Percentiles rank a stretch among this genome's conserved stretches.
Evolutionary conservation across 352 stramenopile species (phyloP).

Genomic region (Globisporangium heterothallicum): DNA sequence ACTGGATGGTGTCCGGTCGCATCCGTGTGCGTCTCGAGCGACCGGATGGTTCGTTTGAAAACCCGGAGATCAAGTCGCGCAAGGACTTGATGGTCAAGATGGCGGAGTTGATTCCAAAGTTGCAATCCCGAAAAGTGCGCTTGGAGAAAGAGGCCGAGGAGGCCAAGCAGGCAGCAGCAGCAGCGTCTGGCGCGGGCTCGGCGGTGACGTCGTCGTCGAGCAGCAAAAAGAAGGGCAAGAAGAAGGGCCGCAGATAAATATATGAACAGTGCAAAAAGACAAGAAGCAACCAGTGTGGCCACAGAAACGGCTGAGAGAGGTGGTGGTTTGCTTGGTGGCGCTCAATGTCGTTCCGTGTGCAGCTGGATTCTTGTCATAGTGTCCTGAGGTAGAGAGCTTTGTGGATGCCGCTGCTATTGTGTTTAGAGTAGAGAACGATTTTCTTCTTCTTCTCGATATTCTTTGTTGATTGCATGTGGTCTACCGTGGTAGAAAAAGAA

Average conservation of each 20-base stretch:
- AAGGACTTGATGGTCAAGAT: conserved; percentile 72
- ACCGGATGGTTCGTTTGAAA: conserved; percentile 53
- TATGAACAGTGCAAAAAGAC: not conserved
- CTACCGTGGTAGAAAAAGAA: too few relatives aligned
- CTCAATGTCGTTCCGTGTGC: too few relatives aligned
- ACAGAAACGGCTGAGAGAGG: too few relatives aligned
- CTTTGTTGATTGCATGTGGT: not conserved
- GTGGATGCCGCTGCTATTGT: not conserved
- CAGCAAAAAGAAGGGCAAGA: conserved; percentile 83
- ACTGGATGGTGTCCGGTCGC: conserved; percentile 67
- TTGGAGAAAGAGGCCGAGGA: conserved; percentile 68
- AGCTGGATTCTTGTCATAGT: not conserved
- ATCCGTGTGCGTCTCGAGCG: conserved; percentile 67
- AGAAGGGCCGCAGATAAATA: conserved; percentile 80
- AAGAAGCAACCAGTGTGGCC: not conserved
- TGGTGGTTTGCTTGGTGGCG: too few relatives aligned
- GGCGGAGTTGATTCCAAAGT: conserved; percentile 80
- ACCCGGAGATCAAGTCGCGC: conserved; percentile 62
- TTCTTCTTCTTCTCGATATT: not conserved
- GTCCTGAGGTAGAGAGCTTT: not conserved
- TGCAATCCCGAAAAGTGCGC: conserved; percentile 72
- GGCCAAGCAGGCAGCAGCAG: conserved; percentile 30
- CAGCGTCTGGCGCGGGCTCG: conserved; percentile 23
- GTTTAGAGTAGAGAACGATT: not conserved
- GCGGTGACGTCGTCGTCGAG: conserved; percentile 22